Evolutionary conservation across 139 green algal genomes (phyloP), one percentile per base, ranked within the genome.

Genomic region (Desmodesmus armatus): DNA sequence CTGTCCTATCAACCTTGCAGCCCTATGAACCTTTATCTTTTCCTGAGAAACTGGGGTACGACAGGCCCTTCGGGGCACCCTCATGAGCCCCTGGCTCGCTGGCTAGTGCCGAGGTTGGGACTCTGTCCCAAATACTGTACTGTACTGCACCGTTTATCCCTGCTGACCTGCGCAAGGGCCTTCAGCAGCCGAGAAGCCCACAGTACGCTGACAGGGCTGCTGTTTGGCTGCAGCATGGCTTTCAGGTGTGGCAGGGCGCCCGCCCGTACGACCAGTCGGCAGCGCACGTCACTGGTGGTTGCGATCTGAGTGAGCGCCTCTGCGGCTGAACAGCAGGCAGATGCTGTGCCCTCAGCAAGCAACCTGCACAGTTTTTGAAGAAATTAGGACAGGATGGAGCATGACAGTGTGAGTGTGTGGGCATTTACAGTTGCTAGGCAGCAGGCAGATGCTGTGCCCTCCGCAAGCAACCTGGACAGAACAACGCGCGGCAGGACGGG

Each of bases 271-370:
- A 67, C 67, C 33, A 80, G 37, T 3, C 82, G 87, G 55, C 80
- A 87, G 44, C 70, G 31, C 4, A 60, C 77, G 0, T 51, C 29
- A 13, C 69, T 71, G 5, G 58, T 80, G 5, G 81, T 55, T 17
- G 84, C 84, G 27, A 91, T 44, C 65, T 89, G 84, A 35, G 86
- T 51, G 63, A 92, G 82, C 47, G 87, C 84, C 86, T 92, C 89
- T 2, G 66, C 69, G 2, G 84, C 89, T 27, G 89, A 67, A 29
- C 58, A 62, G 5, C 77, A 80, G 0, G 84, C 84, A 11, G 82
- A 73, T 0, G 58, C 27, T 0, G 41, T 25, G 33, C 77, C 81
- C 25, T 65, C 65, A 3, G 21, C 5, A 37, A 85, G 37, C 67
- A 91, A 63, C 40, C 80, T 86, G 69, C 65, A 67, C 33, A 5